Evolutionary conservation across 768 basidiomycete species (phyloP).

Genomic region (Panaeolus papilionaceus): DNA sequence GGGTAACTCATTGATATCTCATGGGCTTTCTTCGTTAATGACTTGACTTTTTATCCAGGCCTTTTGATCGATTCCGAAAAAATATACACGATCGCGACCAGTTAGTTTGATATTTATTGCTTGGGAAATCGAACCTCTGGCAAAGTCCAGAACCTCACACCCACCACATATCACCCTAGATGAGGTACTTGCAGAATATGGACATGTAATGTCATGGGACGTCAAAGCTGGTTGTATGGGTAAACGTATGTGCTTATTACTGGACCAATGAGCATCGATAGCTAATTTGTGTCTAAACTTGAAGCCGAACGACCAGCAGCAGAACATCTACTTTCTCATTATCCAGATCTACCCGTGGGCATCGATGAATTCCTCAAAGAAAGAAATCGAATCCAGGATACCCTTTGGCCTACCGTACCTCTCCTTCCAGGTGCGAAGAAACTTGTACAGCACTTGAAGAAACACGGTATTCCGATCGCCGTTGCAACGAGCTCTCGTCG

Average conservation of each 20-base stretch:
- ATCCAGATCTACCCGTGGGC: conserved; percentile 73
- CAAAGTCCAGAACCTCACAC: conserved; percentile 8
- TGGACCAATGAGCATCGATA: not conserved
- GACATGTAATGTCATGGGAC: conserved; percentile 85
- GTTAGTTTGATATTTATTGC: conserved; percentile 45
- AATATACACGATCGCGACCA: conserved; percentile 81
- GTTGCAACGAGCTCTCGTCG: conserved; percentile 80
- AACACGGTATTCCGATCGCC: conserved; percentile 75
- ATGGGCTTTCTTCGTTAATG: not conserved
- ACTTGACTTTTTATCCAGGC: conserved; percentile 43
- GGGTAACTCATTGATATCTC: conserved; percentile 20
- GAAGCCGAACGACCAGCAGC: conserved; percentile 71
- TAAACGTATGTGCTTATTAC: conserved; percentile 56
- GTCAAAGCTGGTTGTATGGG: conserved; percentile 93
- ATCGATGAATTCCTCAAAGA: conserved; percentile 63
- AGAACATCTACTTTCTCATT: conserved; percentile 75
- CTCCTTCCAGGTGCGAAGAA: conserved; percentile 77
- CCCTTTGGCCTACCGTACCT: conserved; percentile 69
- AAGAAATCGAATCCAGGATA: conserved; percentile 64
- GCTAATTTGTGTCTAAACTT: not conserved
- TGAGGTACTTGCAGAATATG: conserved; percentile 72
- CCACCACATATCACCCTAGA: conserved; percentile 46
- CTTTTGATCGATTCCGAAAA: conserved; percentile 79
- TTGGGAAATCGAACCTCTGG: conserved; percentile 16
- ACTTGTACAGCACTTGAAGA: conserved; percentile 74